Evolutionary conservation across 2,329 filamentous ascomycete genomes (phyloP), one percentile per base, ranked within the genome.

Genomic region (Colletotrichum lentis): DNA sequence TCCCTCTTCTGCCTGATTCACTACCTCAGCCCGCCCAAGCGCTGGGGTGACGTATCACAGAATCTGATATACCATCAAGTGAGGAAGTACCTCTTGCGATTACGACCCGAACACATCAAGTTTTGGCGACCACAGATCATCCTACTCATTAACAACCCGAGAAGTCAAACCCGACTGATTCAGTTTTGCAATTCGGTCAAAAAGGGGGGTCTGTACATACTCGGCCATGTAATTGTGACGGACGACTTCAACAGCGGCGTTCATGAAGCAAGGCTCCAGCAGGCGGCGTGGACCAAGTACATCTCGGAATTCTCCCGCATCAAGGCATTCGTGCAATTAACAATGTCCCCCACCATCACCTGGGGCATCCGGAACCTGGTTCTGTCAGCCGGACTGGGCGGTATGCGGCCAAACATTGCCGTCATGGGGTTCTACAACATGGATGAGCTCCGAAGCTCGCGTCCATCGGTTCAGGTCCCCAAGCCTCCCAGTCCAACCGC

Each of bases 111-210:
- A 73, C 93, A 97, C 75, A 94, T 97, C 77, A 97, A 97, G 74
- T 97, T 96, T 76, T 97, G 94, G 93, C 86, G 93, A 59, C 93
- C 93, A 0, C 93, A 96, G 71, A 94, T 97, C 50, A 86, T 97
- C 55, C 83, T 97, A 0, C 86, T 97, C 61, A 88, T 96, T 71
- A 96, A 95, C 75, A 88, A 96, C 73, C 91, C 93, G 4, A 86
- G 93, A n/a, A 86, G 86, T 6, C 92, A 96, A 75, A 93, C 91
- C 61, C 90, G 92, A 49, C 85, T 97, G 47, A 95, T 97, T 2
- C 92, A 94, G 67, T 97, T 97, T 73, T 97, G 93, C 79, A 97
- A 97, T 76, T 94, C 92, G 0, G 81, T 97, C 76, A 97, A 97
- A 76, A 97, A 97, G 74, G 94, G 93, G 0, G 90, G 89, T 0